phyloP scores from a whole-genome alignment of 148 eudicot species.

The Suaeda aralocaspica region DNA sequence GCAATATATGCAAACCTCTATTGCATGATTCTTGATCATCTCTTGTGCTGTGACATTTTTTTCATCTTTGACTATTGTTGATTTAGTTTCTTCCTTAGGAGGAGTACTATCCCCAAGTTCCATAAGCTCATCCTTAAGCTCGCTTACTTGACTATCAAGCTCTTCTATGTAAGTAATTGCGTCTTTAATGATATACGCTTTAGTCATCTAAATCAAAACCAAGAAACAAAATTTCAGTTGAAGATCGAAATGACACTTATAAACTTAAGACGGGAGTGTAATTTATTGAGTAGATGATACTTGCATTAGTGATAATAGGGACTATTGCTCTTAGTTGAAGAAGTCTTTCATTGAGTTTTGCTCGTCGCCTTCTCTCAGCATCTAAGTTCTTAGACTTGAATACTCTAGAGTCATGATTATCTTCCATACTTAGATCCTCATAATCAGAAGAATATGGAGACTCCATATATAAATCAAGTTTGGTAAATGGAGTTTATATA shows the following conservation, averaged over 20 bases:
- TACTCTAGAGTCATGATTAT: constrained; percentile 23
- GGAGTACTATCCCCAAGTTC: constrained; percentile 42
- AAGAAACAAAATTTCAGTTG: neutral
- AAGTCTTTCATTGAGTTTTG: constrained; percentile 57
- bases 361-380: constrained; percentile 68
- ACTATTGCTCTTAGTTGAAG: constrained; percentile 70
- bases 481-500: neutral
- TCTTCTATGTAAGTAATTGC: constrained; percentile 69
- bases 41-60: constrained; percentile 28
- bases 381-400: constrained; percentile 75
- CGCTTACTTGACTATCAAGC: constrained; percentile 41
- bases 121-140: constrained; percentile 51
- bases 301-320: constrained; percentile 90
- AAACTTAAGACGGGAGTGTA: too few species aligned
- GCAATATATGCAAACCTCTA: constrained; percentile 36
- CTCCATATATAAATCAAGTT: constrained; percentile 14
- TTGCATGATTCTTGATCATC: constrained; percentile 39
- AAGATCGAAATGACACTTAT: too few species aligned
- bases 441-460: constrained; percentile 22
- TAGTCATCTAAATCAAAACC: constrained; percentile 58
- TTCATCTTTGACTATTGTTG: neutral
- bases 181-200: constrained; percentile 64
- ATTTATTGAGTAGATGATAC: neutral
- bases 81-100: constrained; percentile 28
- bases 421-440: neutral